Base-by-base conservation (phyloP, 2,329 filamentous ascomycete species). In the Sporothrix curviconia region DNA sequence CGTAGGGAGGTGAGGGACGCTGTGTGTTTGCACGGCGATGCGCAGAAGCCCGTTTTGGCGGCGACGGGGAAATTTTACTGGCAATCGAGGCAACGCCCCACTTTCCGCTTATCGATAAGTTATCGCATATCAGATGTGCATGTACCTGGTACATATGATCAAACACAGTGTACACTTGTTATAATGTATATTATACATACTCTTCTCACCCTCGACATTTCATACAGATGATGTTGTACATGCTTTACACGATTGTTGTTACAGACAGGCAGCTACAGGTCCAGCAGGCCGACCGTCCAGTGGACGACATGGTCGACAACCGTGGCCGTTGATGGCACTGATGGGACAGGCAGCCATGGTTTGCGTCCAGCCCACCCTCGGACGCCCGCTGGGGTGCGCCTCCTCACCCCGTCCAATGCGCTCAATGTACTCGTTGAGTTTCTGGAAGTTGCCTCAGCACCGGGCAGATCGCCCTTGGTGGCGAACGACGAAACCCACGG, bases 401-500 rank as follows among this genome's bases (percentile, higher is more conserved):
- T 80, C 78, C 19, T 74, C 71, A 1, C 87, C 86, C 1, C 74
- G 75, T 53, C 81, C 81, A 24, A 97, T 79, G 4, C 74, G 75
- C 4, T 80, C 76, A 4, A 99, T 72, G 70, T 96, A 96, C 8
- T 73, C 72, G 63, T 84, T 84, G 64, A 99, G 74, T 53, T 74
- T 72, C 36, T 71, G 72, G 69, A 90, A 99, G 68, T 94, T 95
- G 24, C 80, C 69, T 91, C 82, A 2, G 94, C 95, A 3, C 80
- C 81, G 3, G 85, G 82, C 56, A 95, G 70, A 69, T 97, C 92
- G 1, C 90, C 92, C 72, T 97, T 97, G 19, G 92, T 96, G 1
- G 90, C 92, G 43, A n/a, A 96, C 85, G 5, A 96, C 92, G 66
- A 95, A 94, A n/a, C n/a, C 94, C 94, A 99, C 1, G 94, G 92